These are phyloP conservation scores for Tilletia caries DNA, from an alignment of 1,284 basidiomycete genomes.

Conservation along the genomic window DNA sequence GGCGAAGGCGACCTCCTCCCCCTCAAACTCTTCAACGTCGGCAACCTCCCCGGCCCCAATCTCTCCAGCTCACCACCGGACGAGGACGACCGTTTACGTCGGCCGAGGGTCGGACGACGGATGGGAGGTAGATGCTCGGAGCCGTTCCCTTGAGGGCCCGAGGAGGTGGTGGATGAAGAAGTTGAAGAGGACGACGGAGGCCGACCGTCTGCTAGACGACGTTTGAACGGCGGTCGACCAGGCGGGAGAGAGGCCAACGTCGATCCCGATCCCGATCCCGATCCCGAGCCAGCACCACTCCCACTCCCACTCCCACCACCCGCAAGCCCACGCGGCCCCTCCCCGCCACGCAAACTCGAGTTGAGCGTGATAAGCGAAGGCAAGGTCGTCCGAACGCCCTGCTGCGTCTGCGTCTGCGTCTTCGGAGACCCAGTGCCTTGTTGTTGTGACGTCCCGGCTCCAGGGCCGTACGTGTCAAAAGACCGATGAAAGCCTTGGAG, in stretches of 20 bases:
- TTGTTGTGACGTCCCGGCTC: no score
- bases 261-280: not conserved
- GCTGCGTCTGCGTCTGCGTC: no score
- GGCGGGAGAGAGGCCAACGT: not conserved
- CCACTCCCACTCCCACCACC: not conserved
- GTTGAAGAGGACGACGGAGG: not conserved
- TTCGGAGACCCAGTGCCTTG: no score
- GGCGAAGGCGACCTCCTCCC: not conserved
- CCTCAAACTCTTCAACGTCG: not conserved
- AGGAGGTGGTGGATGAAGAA: not conserved
- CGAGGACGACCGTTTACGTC: not conserved
- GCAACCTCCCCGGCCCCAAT: not conserved
- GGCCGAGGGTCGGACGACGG: not conserved
- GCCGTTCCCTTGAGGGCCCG: no score
- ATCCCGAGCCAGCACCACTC: not conserved
- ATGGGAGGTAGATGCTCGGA: no score
- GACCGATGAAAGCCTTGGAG: no score
- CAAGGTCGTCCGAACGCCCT: not conserved
- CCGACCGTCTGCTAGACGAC: not conserved
- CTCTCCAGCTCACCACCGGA: not conserved
- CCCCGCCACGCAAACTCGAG: not conserved
- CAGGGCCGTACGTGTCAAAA: no score
- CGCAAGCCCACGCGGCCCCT: not conserved
- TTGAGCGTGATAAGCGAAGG: not conserved
- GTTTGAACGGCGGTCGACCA: constrained; percentile 2